Conservation (phyloP, 2,329 filamentous ascomycete species). For the Diaporthe aspalathi region DNA sequence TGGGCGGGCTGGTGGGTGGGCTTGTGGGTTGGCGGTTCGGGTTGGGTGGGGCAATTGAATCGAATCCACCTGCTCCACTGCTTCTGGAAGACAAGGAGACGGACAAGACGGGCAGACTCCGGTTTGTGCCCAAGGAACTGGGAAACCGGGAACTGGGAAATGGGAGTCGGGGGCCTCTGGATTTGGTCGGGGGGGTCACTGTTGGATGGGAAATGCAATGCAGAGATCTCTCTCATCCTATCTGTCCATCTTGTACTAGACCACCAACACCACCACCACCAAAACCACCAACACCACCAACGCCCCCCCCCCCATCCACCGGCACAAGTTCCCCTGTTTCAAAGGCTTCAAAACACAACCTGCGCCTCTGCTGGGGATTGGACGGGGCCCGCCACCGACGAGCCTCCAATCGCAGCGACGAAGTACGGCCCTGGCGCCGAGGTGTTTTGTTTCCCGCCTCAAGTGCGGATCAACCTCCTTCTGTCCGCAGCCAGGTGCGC, state of each 20-base stretch:
- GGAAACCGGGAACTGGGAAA: too few species aligned
- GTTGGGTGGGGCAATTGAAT: too few species aligned
- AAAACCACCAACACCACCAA: too few species aligned
- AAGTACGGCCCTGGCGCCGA: background rate
- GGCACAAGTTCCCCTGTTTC: conserved; percentile 12
- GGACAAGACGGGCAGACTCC: background rate
- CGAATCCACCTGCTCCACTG: conserved; percentile 29
- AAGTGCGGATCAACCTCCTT: too few species aligned
- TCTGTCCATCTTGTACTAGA: background rate
- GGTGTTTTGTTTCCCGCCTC: too few species aligned
- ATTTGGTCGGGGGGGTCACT: too few species aligned
- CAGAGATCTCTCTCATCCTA: background rate
- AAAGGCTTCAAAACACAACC: conserved; percentile 12
- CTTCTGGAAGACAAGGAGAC: conserved; percentile 25
- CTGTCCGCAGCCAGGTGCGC: too few species aligned
- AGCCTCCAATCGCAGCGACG: background rate
- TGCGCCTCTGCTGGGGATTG: conserved; percentile 7
- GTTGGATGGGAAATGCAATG: background rate
- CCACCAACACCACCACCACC: too few species aligned
- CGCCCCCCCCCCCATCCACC: background rate
- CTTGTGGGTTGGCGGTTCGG: too few species aligned
- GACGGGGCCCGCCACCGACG: conserved; percentile 17
- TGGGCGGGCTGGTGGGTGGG: too few species aligned
- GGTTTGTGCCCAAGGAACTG: background rate
- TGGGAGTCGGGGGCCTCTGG: too few species aligned